A percentile compares a stretch with the other conserved stretches of the same genome.
Evolutionary conservation across 176 grass and related monocot genomes (phyloP).

Genomic region (Rhynchospora tenuis): DNA sequence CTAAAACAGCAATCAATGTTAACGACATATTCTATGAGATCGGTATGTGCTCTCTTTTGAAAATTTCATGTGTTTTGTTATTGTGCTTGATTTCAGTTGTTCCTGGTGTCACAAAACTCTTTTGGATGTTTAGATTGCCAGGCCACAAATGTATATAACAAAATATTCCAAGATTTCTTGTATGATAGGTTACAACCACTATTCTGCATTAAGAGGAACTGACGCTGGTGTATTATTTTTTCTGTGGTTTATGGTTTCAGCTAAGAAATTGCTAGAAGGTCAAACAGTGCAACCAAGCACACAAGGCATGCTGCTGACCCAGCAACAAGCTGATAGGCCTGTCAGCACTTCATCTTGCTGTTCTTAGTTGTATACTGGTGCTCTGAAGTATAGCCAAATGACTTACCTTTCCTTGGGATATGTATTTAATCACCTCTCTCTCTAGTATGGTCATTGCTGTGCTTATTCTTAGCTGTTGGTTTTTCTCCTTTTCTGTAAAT

Average conservation of each 20-base stretch:
- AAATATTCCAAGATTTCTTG: not conserved
- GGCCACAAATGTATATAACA: not conserved
- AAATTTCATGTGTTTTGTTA: not conserved
- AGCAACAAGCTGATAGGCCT: slow-evolving; percentile 52
- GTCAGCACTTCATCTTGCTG: slow-evolving; percentile 77
- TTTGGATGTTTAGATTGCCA: not conserved
- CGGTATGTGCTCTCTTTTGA: slow-evolving; percentile 40
- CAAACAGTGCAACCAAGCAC: slow-evolving; percentile 47
- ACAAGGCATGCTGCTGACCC: slow-evolving; percentile 61
- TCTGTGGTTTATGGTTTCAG: slow-evolving; percentile 36
- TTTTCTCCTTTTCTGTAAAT: slow-evolving; percentile 44
- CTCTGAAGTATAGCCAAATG: not conserved
- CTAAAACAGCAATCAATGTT: slow-evolving; percentile 87
- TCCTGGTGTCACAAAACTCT: not conserved
- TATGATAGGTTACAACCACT: not conserved
- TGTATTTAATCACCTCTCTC: slow-evolving; percentile 5
- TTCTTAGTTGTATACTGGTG: slow-evolving; percentile 32
- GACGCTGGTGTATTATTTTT: not conserved
- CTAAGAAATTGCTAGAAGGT: slow-evolving; percentile 63
- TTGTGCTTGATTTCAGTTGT: not conserved
- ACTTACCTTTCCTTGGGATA: slow-evolving; percentile 5
- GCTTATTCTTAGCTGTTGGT: slow-evolving; percentile 25
- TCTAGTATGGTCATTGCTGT: slow-evolving; percentile 36
- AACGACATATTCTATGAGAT: slow-evolving; percentile 94
- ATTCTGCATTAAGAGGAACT: not conserved